Evolutionary conservation across 345 rosid species (phyloP).

Genomic region (Viola odorata): DNA sequence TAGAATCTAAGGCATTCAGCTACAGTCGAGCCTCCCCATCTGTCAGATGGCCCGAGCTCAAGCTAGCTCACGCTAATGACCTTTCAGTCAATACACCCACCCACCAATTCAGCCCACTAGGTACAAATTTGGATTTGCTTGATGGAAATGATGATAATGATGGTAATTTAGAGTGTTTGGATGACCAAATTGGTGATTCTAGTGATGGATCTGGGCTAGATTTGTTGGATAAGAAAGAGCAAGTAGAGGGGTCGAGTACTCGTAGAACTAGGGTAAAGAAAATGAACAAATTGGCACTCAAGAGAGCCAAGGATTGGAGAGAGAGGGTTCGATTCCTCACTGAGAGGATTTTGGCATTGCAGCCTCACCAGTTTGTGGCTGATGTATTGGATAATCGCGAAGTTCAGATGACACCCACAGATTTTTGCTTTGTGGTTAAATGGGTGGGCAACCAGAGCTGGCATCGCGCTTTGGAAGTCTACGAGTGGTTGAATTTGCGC

Average conservation of each 20-base stretch:
- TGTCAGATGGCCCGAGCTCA: constrained; percentile 87
- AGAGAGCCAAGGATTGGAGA: constrained; percentile 87
- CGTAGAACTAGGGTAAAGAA: constrained; percentile 60
- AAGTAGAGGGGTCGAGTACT: constrained; percentile 37
- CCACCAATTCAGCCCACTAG: constrained; percentile 30
- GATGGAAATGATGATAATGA: constrained; percentile 19
- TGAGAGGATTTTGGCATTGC: constrained; percentile 51
- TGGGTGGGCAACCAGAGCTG: constrained; percentile 75
- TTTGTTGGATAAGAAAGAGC: constrained; percentile 28
- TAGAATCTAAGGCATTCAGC: constrained; percentile 29
- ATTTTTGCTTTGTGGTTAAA: constrained; percentile 81
- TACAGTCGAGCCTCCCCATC: constrained; percentile 87
- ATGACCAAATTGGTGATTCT: neutral
- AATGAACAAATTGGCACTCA: constrained; percentile 71
- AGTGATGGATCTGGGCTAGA: neutral
- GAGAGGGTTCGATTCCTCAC: constrained; percentile 65
- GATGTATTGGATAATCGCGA: constrained; percentile 64
- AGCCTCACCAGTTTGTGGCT: constrained; percentile 62
- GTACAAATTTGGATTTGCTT: constrained; percentile 11
- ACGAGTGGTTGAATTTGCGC: constrained; percentile 87
- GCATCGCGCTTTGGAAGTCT: constrained; percentile 92
- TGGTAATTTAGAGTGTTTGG: constrained; percentile 18
- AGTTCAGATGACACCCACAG: constrained; percentile 91
- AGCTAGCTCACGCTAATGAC: constrained; percentile 36
- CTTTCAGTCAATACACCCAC: constrained; percentile 12